Evolutionary conservation across 257 asterid genomes (phyloP), one percentile per base, ranked within the genome.

Genomic region (Anisodus tanguticus): DNA sequence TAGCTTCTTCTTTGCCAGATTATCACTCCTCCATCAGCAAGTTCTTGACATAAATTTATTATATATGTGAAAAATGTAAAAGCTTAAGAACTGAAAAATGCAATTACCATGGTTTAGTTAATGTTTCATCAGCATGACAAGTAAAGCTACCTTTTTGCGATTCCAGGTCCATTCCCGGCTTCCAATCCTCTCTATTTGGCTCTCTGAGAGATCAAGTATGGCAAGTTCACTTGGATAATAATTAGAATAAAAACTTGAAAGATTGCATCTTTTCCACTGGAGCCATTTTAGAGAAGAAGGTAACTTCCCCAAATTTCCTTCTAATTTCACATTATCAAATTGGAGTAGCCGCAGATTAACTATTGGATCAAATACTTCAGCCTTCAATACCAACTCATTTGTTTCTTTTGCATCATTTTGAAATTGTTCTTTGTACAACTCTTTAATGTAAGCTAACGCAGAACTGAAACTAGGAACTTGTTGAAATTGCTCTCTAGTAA

Each of bases 151-250:
- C 87, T 85, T 82, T 85, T 41, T 26, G 8, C 43, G 49, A 82
- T 64, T 82, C 89, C 89, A 80, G 3, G 69, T 63, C 85, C 83
- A 83, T 53, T 41, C 77, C 82, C 41, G 2, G 22, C 82, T 83
- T 87, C 88, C 84, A 53, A 87, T 22, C 39, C 76, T 85, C 83
- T 45, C 86, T 59, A 87, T 83, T 70, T 83, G 82, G 80, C 90
- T 87, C 39, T 79, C 68, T 59, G 90, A 87, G 85, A 87, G 85
- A 71, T 87, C 90, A 82, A 87, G 86, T 12, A 87, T 86, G 72
- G 85, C 76, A 60, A 87, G 86, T 83, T 87, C 88, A 63, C 70
- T 67, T 22, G 86, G 86, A 55, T 60, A 84, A 80, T 80, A 83
- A 47, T 88, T 66, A 60, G 81, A 83, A 70, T 86, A 84, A 39